These are phyloP conservation scores for Pichia occidentalis DNA, from an alignment of 805 yeast species.

Conservation along the genomic window DNA sequence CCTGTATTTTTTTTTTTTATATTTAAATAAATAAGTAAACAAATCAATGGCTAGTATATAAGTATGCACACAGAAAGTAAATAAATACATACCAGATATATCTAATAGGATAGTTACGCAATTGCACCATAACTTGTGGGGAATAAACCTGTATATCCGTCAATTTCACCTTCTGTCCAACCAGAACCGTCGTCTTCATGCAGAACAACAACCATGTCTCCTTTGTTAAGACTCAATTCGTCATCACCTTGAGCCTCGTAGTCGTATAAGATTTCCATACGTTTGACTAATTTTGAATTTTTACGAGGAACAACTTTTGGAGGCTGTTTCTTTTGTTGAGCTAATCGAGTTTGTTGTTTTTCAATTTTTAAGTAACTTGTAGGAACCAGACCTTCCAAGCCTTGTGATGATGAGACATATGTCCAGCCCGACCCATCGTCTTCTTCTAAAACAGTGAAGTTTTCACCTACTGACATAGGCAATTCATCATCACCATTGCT, in stretches of 20 bases:
- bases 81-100: too few relatives aligned
- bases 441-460: conserved; percentile 46
- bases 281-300: conserved; percentile 59
- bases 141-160: conserved; percentile 60
- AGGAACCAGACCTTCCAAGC: conserved; percentile 74
- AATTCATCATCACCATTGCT: conserved; percentile 75
- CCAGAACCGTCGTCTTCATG: conserved; percentile 77
- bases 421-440: conserved; percentile 98
- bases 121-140: conserved; percentile 68
- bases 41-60: background rate
- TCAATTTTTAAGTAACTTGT: conserved; percentile 60
- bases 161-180: conserved; percentile 88
- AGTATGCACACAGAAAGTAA: background rate
- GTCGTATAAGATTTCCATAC: conserved; percentile 65
- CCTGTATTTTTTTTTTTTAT: background rate
- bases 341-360: conserved; percentile 12
- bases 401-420: conserved; percentile 40
- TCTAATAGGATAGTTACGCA: conserved; percentile 7
- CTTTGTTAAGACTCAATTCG: conserved; percentile 65
- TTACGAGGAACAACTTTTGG: conserved; percentile 65
- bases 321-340: conserved; percentile 41
- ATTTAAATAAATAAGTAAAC: background rate
- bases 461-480: conserved; percentile 53
- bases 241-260: conserved; percentile 74
- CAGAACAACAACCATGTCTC: conserved; percentile 65